These are phyloP conservation scores for Triadica sebifera DNA, from an alignment of 345 rosid species.

Conservation along the genomic window DNA sequence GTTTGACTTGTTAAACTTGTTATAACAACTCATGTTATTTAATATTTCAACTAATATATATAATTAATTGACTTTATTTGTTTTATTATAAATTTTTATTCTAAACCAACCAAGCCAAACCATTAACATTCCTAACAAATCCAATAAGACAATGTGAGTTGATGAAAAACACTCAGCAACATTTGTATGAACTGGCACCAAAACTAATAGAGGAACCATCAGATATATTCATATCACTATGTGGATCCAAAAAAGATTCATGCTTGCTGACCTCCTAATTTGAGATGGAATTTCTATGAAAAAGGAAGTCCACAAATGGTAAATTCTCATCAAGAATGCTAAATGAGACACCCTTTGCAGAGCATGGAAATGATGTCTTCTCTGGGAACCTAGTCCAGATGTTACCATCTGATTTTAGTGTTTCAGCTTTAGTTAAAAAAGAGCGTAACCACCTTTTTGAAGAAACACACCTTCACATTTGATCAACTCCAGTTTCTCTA, in stretches of 20 bases:
- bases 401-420: constrained; percentile 53
- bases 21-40: too few relatives aligned
- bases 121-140: too few relatives aligned
- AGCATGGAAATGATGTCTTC: constrained; percentile 60
- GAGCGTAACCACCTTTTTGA: constrained; percentile 80
- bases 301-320: constrained; percentile 40
- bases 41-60: too few relatives aligned
- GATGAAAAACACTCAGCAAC: constrained; percentile 75
- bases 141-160: constrained; percentile 71
- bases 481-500: constrained; percentile 29
- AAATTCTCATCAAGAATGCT: constrained; percentile 49
- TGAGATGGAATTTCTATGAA: constrained; percentile 28
- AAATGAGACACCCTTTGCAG: constrained; percentile 84
- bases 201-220: constrained; percentile 26
- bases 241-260: constrained; percentile 30
- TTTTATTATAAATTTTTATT: too few relatives aligned
- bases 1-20: too few relatives aligned
- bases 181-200: constrained; percentile 47
- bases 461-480: constrained; percentile 31
- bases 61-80: too few relatives aligned
- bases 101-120: too few relatives aligned
- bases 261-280: constrained; percentile 23
- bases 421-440: constrained; percentile 59
- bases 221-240: constrained; percentile 32
- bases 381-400: constrained; percentile 67